Evolutionary conservation across 2,329 filamentous ascomycete species (phyloP).

Genomic region (Xylariaceae sp.): DNA sequence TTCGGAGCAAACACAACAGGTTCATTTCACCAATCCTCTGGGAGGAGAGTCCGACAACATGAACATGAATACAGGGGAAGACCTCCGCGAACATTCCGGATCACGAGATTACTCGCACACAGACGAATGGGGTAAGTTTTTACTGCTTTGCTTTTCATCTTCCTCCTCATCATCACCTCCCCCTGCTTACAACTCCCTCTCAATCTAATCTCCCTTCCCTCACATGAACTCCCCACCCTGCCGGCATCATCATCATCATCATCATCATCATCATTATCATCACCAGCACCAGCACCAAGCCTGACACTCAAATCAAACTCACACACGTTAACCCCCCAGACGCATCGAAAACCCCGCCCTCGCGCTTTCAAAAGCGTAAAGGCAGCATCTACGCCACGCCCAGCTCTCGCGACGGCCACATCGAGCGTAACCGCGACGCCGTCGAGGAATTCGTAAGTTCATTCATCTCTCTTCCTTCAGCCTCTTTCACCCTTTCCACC

Average conservation of each 20-base stretch:
- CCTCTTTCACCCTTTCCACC: no score
- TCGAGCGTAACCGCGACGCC: constrained; percentile 51
- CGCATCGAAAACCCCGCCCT: constrained; percentile 63
- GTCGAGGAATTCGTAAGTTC: constrained; percentile 57
- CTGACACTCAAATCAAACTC: constrained; percentile 1
- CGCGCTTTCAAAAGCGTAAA: constrained; percentile 65
- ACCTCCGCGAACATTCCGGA: constrained; percentile 32
- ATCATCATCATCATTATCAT: no score
- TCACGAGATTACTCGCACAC: constrained; percentile 31
- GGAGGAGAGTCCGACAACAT: no score
- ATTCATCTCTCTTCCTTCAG: no score
- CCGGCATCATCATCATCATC: no score
- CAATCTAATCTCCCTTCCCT: background rate
- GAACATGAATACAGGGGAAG: no score
- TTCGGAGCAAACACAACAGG: no score
- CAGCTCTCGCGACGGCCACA: constrained; percentile 59
- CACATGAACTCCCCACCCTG: no score
- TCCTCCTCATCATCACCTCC: background rate
- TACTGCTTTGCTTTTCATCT: background rate
- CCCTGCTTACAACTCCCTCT: background rate
- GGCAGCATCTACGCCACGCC: constrained; percentile 66
- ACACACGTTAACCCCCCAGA: constrained; percentile 37
- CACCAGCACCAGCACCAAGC: background rate
- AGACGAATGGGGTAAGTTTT: constrained; percentile 48
- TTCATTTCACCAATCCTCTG: no score